Base-by-base conservation (phyloP, 176 grass and related monocot genomes). In the Musa schizocarpa region DNA sequence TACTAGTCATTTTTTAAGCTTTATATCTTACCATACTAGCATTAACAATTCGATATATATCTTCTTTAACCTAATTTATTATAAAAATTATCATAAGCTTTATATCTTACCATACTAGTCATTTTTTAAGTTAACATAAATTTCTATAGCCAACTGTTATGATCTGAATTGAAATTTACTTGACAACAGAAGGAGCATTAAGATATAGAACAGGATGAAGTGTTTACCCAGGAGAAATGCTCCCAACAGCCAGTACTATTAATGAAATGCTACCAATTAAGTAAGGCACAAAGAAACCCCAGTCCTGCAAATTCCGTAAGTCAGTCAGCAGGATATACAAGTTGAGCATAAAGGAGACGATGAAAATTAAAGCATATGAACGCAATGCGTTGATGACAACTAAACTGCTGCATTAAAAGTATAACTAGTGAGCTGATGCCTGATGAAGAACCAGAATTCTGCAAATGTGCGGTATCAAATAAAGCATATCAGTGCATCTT, bases 241-340 rank as follows among this genome's bases (percentile, higher is more conserved):
- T 98, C 52, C 94, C 94, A 13, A 93, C 66, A 76, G 86, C 90
- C 78, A 98, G 73, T 72, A 98, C 90, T 76, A 98, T 62, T 50
- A 98, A 54, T 17, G 94, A 93, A 77, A 98, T 91, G 79, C 90
- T 98, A 77, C 94, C 94, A 34, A 85, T 70, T 79, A 98, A 78
- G 76, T 98, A 98, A 14, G 94, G 90, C 74, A 93, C 90, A 77
- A 98, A 98, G 78, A 98, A 98, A 19, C 94, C 94, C 90, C 94
- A 98, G 65, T 98, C 94, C 94, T 93, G 69, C 53, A 74, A 53
- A 52, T 21, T 71, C 11, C 1, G 53, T 67, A 10, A 50, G 53
- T 43, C 34, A 29, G 13, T 27, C 64, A 67, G 16, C 29, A 67
- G 24, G 10, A 67, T 34, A 67, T 67, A 11, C 19, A 67, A 34